Percentiles rank a stretch among this genome's conserved stretches.
These are phyloP conservation scores for Phalaenopsis equestris DNA, from an alignment of 106 monocot genomes.

Conservation along the genomic window DNA sequence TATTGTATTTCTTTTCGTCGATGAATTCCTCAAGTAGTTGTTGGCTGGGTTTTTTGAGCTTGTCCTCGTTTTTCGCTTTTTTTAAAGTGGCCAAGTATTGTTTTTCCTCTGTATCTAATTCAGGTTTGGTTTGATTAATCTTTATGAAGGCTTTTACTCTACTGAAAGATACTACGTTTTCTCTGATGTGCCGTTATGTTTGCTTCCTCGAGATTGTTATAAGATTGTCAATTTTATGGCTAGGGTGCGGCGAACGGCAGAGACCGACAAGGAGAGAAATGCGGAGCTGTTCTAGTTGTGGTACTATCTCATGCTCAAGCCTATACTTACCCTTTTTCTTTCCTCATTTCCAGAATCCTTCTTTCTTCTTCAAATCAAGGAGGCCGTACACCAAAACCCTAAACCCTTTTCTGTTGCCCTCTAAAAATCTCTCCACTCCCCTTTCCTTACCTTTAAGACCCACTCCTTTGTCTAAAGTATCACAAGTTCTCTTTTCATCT, in stretches of 20 bases:
- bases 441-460: not conserved
- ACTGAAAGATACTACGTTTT: too few species aligned
- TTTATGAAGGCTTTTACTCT: too few species aligned
- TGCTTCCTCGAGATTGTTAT: too few species aligned
- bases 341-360: not conserved
- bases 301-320: not conserved
- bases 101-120: too few species aligned
- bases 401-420: not conserved
- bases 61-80: too few species aligned
- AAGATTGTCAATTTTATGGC: too few species aligned
- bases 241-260: not conserved
- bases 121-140: too few species aligned
- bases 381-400: not conserved
- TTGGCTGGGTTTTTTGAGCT: too few species aligned
- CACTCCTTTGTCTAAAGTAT: not conserved
- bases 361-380: not conserved
- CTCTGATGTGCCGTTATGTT: too few species aligned
- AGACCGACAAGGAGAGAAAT: not conserved
- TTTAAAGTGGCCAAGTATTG: too few species aligned
- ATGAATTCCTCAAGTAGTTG: too few species aligned
- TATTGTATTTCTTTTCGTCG: too few species aligned
- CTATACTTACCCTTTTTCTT: not conserved
- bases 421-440: not conserved
- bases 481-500: slow-evolving; percentile 6
- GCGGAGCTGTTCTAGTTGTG: not conserved